Percentiles rank a stretch among this genome's conserved stretches.
Evolutionary conservation across 2,329 filamentous ascomycete genomes (phyloP).

Genomic region (Stemphylium lycopersici): DNA sequence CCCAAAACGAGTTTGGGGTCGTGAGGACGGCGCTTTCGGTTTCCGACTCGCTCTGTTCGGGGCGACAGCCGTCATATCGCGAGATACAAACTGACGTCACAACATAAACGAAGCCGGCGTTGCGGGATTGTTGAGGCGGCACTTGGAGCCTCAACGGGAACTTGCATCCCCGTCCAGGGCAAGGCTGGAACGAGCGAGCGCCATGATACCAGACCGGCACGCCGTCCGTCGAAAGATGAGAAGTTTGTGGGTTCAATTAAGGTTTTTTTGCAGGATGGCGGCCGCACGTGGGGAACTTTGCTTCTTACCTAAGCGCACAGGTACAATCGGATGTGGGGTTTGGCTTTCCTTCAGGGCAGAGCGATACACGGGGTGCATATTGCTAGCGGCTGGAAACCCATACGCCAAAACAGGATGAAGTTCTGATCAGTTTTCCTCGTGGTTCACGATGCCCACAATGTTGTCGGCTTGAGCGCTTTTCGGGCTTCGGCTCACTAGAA

Average conservation of each 20-base stretch:
- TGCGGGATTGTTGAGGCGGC: constrained; percentile 3
- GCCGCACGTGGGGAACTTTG: constrained; percentile 10
- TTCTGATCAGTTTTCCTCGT: neutral
- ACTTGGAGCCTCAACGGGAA: constrained; percentile 4
- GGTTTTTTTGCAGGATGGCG: constrained; percentile 11
- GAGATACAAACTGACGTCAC: constrained; percentile 8
- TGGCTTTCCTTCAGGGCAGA: neutral
- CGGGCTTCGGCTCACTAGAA: no score
- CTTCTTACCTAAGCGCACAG: constrained; percentile 5
- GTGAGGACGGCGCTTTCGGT: neutral
- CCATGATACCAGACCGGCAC: neutral
- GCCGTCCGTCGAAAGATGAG: neutral
- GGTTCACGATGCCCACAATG: neutral
- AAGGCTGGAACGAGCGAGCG: neutral
- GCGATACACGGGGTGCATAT: constrained; percentile 1
- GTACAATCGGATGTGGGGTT: constrained; percentile 8
- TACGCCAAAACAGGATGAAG: neutral
- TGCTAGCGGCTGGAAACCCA: neutral
- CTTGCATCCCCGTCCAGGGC: neutral
- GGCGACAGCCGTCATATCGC: neutral
- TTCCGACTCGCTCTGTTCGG: neutral
- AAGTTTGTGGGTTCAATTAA: constrained; percentile 16
- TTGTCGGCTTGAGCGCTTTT: neutral
- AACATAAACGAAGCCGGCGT: constrained; percentile 1
- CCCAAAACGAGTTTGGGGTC: neutral